Evolutionary conservation across 495 filamentous ascomycete genomes (phyloP).

Genomic region (Tetracladium setigerum): DNA sequence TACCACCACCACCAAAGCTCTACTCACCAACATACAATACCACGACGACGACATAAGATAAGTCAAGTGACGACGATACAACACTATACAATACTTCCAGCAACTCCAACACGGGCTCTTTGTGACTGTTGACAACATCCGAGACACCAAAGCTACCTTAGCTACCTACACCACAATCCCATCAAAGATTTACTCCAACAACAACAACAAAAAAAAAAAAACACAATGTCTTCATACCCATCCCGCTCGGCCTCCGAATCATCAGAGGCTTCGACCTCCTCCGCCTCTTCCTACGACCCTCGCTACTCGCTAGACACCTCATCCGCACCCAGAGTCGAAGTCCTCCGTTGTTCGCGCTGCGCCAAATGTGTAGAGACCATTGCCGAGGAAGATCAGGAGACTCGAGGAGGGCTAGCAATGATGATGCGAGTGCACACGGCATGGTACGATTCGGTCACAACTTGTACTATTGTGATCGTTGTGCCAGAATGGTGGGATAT

Average conservation of each 20-base stretch:
- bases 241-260: slow-evolving; percentile 29
- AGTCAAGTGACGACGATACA: too few species aligned
- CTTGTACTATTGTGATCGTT: slow-evolving; percentile 72
- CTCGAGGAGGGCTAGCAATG: slow-evolving; percentile 28
- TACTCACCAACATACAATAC: too few species aligned
- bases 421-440: slow-evolving; percentile 41
- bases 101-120: too few species aligned
- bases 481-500: slow-evolving; percentile 65
- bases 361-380: slow-evolving; percentile 46
- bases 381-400: neutral
- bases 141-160: too few species aligned
- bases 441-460: slow-evolving; percentile 69
- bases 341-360: slow-evolving; percentile 48
- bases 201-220: slow-evolving; percentile 24
- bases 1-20: too few species aligned
- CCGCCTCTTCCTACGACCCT: slow-evolving; percentile 13
- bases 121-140: too few species aligned
- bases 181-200: neutral
- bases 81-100: too few species aligned
- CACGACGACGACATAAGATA: too few species aligned
- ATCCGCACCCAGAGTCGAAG: slow-evolving; percentile 40
- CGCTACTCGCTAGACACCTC: slow-evolving; percentile 19
- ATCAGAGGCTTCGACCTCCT: slow-evolving; percentile 33
- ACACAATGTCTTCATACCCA: slow-evolving; percentile 28
- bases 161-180: neutral